A percentile compares a stretch with the other conserved stretches of the same genome.
Conservation (phyloP, 2,329 filamentous ascomycete species). For the Trichoderma semiorbis region DNA sequence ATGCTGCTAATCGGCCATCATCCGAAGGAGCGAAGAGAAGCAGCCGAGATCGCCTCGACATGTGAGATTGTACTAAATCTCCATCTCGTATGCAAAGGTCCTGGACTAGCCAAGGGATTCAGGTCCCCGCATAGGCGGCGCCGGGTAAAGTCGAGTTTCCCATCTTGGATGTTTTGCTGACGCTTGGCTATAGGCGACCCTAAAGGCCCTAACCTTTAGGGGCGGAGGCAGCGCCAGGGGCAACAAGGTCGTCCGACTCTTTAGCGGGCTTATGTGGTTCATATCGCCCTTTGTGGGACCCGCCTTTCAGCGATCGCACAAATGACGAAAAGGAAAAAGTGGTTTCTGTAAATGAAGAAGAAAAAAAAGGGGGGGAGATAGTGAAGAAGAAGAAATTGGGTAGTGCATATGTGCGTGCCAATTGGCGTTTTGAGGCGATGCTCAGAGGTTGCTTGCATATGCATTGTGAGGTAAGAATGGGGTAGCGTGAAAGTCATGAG, state of each 20-base stretch:
- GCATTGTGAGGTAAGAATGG: not conserved
- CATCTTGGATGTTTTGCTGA: not conserved
- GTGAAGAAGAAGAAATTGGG: not conserved
- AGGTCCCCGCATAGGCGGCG: not conserved
- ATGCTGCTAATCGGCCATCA: not conserved
- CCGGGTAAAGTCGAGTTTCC: not conserved
- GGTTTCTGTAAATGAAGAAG: not conserved
- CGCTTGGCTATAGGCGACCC: not conserved
- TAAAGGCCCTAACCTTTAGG: not conserved
- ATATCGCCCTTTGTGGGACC: not conserved
- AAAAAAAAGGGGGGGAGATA: not conserved
- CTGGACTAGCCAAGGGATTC: not conserved
- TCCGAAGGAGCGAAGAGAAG: not conserved
- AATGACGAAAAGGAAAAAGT: not conserved
- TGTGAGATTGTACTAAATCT: not conserved
- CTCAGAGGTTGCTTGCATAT: not conserved
- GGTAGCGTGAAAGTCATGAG: not conserved
- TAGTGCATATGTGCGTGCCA: not conserved
- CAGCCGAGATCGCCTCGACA: not conserved
- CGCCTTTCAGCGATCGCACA: not conserved
- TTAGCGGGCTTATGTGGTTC: not conserved
- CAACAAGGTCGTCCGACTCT: not conserved
- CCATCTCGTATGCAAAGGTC: not conserved
- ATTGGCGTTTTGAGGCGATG: not conserved
- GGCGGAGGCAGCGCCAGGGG: constrained; percentile 4